phyloP scores from a whole-genome alignment of 441 rosid species.

The Gossypium laxum region DNA sequence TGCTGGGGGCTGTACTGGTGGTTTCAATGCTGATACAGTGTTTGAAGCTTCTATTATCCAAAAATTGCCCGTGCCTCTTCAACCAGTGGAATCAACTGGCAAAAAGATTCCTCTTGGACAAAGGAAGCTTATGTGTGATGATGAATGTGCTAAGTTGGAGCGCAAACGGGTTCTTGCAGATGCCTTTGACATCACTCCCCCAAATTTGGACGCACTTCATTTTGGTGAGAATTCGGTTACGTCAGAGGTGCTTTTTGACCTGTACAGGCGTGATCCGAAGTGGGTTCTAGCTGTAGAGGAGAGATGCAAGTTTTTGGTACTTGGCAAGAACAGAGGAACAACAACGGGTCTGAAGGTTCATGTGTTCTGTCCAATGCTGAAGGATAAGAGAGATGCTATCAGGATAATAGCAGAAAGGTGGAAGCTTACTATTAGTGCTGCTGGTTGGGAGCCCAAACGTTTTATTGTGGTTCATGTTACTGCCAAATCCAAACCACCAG shows the following conservation, averaged over 20 bases:
- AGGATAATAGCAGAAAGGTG: constrained; percentile 85
- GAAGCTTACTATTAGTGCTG: constrained; percentile 66
- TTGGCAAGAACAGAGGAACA: constrained; percentile 65
- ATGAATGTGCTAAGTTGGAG: constrained; percentile 83
- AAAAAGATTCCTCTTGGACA: constrained; percentile 71
- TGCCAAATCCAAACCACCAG: constrained; percentile 66
- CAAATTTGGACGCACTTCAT: constrained; percentile 79
- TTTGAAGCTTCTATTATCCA: constrained; percentile 63
- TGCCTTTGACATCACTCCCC: constrained; percentile 78
- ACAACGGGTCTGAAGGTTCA: constrained; percentile 65
- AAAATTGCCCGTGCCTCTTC: constrained; percentile 69
- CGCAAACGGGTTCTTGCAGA: constrained; percentile 87
- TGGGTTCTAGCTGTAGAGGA: constrained; percentile 92
- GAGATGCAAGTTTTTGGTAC: constrained; percentile 84
- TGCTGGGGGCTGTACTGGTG: constrained; percentile 58
- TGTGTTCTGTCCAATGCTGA: constrained; percentile 86
- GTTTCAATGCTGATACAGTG: constrained; percentile 37
- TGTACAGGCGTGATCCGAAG: constrained; percentile 82
- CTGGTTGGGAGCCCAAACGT: constrained; percentile 98
- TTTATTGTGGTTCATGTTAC: constrained; percentile 71
- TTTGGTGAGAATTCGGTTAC: constrained; percentile 68
- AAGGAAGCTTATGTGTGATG: constrained; percentile 82
- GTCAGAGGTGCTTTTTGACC: constrained; percentile 65
- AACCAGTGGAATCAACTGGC: constrained; percentile 51
- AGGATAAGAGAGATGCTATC: constrained; percentile 87